phyloP scores from a whole-genome alignment of 78 protist genomes.

The Tieghemostelium lacteum region DNA sequence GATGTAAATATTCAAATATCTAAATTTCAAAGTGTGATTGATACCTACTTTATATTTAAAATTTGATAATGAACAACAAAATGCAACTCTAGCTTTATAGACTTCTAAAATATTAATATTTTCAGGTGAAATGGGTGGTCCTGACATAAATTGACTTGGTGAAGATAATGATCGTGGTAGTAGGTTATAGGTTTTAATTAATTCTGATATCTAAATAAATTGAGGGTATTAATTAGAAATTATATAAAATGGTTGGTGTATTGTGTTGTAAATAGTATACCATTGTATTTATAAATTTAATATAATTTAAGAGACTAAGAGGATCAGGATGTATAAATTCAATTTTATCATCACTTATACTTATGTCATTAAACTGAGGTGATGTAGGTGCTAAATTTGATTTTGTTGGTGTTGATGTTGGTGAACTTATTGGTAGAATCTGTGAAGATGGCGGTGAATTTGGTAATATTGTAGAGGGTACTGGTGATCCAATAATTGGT shows the following conservation, averaged over 20 bases:
- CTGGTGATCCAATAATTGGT: no score
- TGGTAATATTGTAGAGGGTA: no score
- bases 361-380: not conserved
- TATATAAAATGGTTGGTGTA: not conserved
- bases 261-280: not conserved
- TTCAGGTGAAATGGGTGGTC: constrained; percentile 75
- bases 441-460: not conserved
- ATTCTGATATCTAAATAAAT: constrained; percentile 38
- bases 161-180: constrained; percentile 51
- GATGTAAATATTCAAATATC: not conserved
- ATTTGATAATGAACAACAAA: constrained; percentile 47
- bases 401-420: constrained; percentile 7
- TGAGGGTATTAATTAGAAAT: not conserved
- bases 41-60: constrained; percentile 58
- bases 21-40: not conserved
- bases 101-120: constrained; percentile 35
- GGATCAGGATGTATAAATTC: constrained; percentile 58
- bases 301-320: constrained; percentile 29
- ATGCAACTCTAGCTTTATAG: constrained; percentile 66
- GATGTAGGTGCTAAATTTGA: not conserved
- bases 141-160: constrained; percentile 31
- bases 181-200: constrained; percentile 38
- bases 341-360: constrained; percentile 12
- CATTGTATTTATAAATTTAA: constrained; percentile 54
- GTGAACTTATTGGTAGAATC: not conserved